These are phyloP conservation scores for Microascus cirrosus DNA, from an alignment of 2,329 filamentous ascomycete genomes.

Conservation along the genomic window DNA sequence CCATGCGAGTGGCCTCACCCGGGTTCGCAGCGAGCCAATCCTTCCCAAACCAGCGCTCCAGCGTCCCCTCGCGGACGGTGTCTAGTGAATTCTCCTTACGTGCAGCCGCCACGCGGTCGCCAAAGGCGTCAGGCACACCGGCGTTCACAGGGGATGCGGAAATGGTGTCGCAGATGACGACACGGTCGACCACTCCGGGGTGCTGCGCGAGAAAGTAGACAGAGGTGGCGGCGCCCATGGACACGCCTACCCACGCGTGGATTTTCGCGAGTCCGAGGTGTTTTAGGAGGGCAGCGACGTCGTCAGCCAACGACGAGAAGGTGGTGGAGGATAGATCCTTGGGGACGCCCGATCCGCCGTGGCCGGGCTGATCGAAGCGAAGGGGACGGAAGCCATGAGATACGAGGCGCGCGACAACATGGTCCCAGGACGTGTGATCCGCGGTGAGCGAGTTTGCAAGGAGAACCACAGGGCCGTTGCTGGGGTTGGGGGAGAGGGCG, in stretches of 20 bases:
- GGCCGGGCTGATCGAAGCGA: conserved; percentile 30
- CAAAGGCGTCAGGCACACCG: conserved; percentile 23
- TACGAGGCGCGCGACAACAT: conserved; percentile 21
- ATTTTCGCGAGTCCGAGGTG: conserved; percentile 18
- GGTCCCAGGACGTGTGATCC: conserved; percentile 25
- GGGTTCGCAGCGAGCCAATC: conserved; percentile 22
- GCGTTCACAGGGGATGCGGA: conserved; percentile 23
- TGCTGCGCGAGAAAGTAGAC: conserved; percentile 25
- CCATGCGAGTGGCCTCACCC: conserved; percentile 22
- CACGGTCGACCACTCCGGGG: conserved; percentile 22
- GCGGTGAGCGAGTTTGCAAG: conserved; percentile 27
- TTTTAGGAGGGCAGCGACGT: conserved; percentile 21
- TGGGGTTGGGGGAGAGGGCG: conserved; percentile 12
- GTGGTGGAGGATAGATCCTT: conserved; percentile 20
- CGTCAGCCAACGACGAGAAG: conserved; percentile 24
- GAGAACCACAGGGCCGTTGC: conserved; percentile 19
- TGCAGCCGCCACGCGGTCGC: conserved; percentile 19
- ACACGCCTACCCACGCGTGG: conserved; percentile 31
- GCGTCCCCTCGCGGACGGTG: conserved; percentile 16
- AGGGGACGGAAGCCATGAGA: conserved; percentile 24
- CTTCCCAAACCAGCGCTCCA: conserved; percentile 29
- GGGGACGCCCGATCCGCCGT: conserved; percentile 24
- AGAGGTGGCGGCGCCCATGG: conserved; percentile 29
- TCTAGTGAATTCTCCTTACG: conserved; percentile 19
- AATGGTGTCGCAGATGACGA: conserved; percentile 28